A percentile compares a stretch with the other conserved stretches of the same genome.
These are phyloP conservation scores for Vicia sativa DNA, from an alignment of 306 rosid genomes.

Conservation along the genomic window DNA sequence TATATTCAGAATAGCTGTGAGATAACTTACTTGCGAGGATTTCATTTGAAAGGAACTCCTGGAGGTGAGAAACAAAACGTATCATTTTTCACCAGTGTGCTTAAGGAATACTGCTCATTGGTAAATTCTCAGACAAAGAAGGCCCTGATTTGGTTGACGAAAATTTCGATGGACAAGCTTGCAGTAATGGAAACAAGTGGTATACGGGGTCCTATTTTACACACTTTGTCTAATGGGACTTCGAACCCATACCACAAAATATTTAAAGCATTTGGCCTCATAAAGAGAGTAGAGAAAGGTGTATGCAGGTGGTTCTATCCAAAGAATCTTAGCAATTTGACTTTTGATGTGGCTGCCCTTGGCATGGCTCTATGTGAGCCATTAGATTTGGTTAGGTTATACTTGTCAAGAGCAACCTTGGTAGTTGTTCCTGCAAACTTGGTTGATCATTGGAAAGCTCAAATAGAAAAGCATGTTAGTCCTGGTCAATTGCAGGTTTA, in stretches of 20 bases:
- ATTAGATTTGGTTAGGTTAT: slow-evolving; percentile 73
- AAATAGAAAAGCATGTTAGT: slow-evolving; percentile 85
- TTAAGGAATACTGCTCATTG: slow-evolving; percentile 72
- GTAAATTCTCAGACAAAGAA: slow-evolving; percentile 68
- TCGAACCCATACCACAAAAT: slow-evolving; percentile 58
- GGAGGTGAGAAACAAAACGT: slow-evolving; percentile 75
- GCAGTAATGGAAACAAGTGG: slow-evolving; percentile 83
- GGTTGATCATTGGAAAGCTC: slow-evolving; percentile 91
- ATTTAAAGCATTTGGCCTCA: slow-evolving; percentile 85
- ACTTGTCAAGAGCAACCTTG: slow-evolving; percentile 90
- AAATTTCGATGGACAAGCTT: slow-evolving; percentile 60
- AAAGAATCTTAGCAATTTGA: slow-evolving; percentile 67
- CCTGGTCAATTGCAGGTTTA: slow-evolving; percentile 72
- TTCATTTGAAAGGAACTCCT: slow-evolving; percentile 67
- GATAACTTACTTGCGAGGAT: slow-evolving; percentile 75
- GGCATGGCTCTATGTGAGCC: slow-evolving; percentile 74
- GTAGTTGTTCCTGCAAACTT: slow-evolving; percentile 92
- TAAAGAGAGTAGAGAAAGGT: slow-evolving; percentile 68
- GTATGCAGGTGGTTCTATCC: slow-evolving; percentile 79
- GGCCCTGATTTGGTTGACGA: slow-evolving; percentile 80
- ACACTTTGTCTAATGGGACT: slow-evolving; percentile 45
- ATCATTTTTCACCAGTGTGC: slow-evolving; percentile 77
- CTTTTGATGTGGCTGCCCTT: slow-evolving; percentile 87
- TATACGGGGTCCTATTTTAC: slow-evolving; percentile 66
- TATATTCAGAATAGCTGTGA: slow-evolving; percentile 51